Base-by-base conservation (phyloP, 208 protist genomes). In the Acanthamoeba sp. region DNA sequence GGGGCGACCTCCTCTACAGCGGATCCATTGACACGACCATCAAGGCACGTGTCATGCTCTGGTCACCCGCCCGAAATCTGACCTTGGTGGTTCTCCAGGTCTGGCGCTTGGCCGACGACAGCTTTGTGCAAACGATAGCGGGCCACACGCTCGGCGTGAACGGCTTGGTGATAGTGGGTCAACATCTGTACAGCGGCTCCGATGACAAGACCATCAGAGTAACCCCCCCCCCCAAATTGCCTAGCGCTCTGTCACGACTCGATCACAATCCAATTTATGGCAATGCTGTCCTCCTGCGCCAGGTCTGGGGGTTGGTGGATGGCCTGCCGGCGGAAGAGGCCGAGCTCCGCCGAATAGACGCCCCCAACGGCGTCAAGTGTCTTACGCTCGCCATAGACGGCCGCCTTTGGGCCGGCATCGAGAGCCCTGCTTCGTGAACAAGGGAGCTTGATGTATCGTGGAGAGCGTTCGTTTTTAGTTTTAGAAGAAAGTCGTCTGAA, bases 11-110 rank as follows among this genome's bases (percentile, higher is more conserved):
- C n/a, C 10, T 89, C 80, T 89, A 45, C 36, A 89, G 80, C 52
- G 80, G 80, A 7, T 89, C 80, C 12, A 89, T 89, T 10, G 80
- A 89, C 80, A 89, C 78, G 20, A 62, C 80, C 29, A 59, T 89
- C 16, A 89, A 89, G 80, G 80, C 36, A 89, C 34, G 5, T 89
- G 20, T 59, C 14, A 59, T 24, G 52, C 52, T 59, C 52, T 59
- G 52, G 52, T n/a, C n/a, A n/a, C n/a, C n/a, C n/a, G n/a, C n/a
- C 55, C 55, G 16, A 12, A 22, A 22, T 62, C 16, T 22, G 22
- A 73, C 4, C 69, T 36, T 29, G 12, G n/a, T 27, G n/a, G 34
- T 80, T 34, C 38, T 9, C 24, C 52, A 89, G 80, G 80, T 89
- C 59, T 89, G 80, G 80, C 4, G 34, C 45, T 24, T 59, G 29